phyloP scores from a whole-genome alignment of 2,329 filamentous ascomycete genomes.

The Paracamarosporium sp. region DNA sequence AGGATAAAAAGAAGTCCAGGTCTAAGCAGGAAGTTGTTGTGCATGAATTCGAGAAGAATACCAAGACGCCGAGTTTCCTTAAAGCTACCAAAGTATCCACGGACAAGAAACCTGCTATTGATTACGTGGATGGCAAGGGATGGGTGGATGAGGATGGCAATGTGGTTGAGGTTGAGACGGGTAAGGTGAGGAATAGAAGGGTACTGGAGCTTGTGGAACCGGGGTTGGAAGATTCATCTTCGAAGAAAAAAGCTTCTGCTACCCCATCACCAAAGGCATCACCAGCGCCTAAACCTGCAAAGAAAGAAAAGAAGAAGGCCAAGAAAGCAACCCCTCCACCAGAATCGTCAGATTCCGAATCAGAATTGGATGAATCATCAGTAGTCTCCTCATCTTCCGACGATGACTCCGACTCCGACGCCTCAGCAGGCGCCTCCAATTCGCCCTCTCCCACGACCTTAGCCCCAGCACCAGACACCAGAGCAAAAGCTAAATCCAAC shows the following conservation, averaged over 20 bases:
- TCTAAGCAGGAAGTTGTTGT: conserved; percentile 66
- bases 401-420: conserved; percentile 30
- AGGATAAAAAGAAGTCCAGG: conserved; percentile 62
- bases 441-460: conserved; percentile 20
- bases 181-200: conserved; percentile 41
- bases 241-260: conserved; percentile 16
- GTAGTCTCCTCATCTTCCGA: conserved; percentile 46
- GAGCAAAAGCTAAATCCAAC: conserved; percentile 12
- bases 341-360: conserved; percentile 33
- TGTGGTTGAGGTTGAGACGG: conserved; percentile 68
- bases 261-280: conserved; percentile 23
- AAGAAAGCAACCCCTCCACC: conserved; percentile 32
- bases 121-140: conserved; percentile 83
- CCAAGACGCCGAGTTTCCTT: conserved; percentile 82
- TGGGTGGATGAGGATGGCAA: conserved; percentile 85
- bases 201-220: conserved; percentile 41
- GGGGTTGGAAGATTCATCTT: conserved; percentile 10
- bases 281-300: conserved; percentile 21
- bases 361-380: conserved; percentile 39
- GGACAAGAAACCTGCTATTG: conserved; percentile 57
- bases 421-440: conserved; percentile 27
- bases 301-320: conserved; percentile 27
- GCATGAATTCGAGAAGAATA: conserved; percentile 89
- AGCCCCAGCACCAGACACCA: conserved; percentile 6
- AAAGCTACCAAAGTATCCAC: conserved; percentile 61